Base-by-base conservation (phyloP, 257 asterid genomes). In the Primulina tabacum region DNA sequence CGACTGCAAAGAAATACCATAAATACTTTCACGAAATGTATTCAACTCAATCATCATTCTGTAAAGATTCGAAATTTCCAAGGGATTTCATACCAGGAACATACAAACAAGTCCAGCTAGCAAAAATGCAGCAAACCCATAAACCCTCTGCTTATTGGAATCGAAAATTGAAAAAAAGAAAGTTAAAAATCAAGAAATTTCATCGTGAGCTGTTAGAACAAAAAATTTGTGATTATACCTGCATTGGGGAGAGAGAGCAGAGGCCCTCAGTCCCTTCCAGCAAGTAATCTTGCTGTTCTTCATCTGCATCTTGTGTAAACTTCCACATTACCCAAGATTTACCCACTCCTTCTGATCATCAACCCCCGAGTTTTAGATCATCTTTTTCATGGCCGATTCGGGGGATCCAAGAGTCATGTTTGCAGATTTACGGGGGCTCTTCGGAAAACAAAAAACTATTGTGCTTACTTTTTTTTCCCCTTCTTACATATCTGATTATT, bases 51-150 rank as follows among this genome's bases (percentile, higher is more conserved):
- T 11, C 21, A 66, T 8, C 8, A 28, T 14, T 43, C 38, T 56
- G 14, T 8, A 60, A 53, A 55, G 6, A 64, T 67, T 38, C 62
- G 67, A 66, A 75, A 62, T 64, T 73, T 32, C 56, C 59, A 20
- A 14, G 75, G 34, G 67, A 72, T 53, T 62, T 14, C 87, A n/a
- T 89, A 93, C 98, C 97, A 93, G 83, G 78, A 93, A 75, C 88
- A 86, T 81, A 79, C 79, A 89, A 59, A 86, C 70, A 77, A 89
- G 75, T 33, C 99, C 99, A 67, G 91, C 92, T 53, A 89, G 80
- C 60, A 85, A 76, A 82, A 90, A 85, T 40, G 92, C 99, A 30
- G 87, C 96, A 71, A 89, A 93, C 29, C 83, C 99, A 73, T 93
- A 93, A 28, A 89, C 64, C 76, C 99, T 89, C 99, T 93, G 96